Conservation (phyloP, 805 yeast species). For the Ogataea allantospora region DNA sequence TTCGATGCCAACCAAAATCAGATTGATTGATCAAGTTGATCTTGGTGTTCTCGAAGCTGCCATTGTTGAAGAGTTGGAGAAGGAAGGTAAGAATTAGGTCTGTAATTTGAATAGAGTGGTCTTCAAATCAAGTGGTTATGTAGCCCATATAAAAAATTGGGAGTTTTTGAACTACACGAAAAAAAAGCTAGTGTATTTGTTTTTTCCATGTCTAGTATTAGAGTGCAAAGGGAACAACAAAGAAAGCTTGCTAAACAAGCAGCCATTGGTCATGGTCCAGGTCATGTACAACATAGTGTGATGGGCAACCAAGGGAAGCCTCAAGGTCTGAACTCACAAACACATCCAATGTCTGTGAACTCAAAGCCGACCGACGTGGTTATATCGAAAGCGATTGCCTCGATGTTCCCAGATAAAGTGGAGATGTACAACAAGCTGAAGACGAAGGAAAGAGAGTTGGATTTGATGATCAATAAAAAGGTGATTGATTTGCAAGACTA, state of each 20-base stretch:
- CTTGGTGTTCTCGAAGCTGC: slow-evolving; percentile 70
- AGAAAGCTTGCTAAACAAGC: slow-evolving; percentile 17
- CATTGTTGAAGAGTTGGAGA: slow-evolving; percentile 64
- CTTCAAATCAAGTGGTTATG: slow-evolving; percentile 14
- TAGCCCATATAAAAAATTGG: slow-evolving; percentile 13
- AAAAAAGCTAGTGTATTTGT: slow-evolving; percentile 3
- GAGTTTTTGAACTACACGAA: slow-evolving; percentile 4
- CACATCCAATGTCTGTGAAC: slow-evolving; percentile 27
- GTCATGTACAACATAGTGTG: slow-evolving; percentile 12
- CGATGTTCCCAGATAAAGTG: slow-evolving; percentile 46
- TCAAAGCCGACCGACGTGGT: slow-evolving; percentile 37
- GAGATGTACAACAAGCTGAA: slow-evolving; percentile 64
- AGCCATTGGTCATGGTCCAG: slow-evolving; percentile 17
- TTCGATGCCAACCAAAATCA: slow-evolving; percentile 70
- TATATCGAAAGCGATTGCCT: slow-evolving; percentile 30
- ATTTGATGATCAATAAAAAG: slow-evolving; percentile 78
- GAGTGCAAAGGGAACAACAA: slow-evolving; percentile 23
- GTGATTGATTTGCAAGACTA: slow-evolving; percentile 80
- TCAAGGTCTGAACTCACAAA: slow-evolving; percentile 17
- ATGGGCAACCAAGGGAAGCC: slow-evolving; percentile 16
- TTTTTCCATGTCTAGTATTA: slow-evolving; percentile 14
- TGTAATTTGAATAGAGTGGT: neutral
- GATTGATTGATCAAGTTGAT: slow-evolving; percentile 67
- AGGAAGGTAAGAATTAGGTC: slow-evolving; percentile 6
- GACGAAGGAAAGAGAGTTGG: slow-evolving; percentile 81